Evolutionary conservation across 1,139 yeast genomes (phyloP), one percentile per base, ranked within the genome.

Genomic region (Geotrichum reessii): DNA sequence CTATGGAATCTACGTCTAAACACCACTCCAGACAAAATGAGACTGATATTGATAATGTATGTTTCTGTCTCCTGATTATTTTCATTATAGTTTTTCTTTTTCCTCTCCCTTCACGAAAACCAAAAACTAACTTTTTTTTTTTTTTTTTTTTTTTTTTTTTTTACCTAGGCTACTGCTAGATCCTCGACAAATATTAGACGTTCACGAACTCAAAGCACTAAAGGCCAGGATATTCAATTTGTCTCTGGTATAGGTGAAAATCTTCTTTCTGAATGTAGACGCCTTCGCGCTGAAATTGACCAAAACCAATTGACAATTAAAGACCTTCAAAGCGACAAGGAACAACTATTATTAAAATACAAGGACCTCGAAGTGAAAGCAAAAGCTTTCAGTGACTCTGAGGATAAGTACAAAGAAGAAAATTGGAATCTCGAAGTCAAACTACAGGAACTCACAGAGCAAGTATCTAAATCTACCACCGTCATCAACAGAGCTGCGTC

Each of bases 241-340:
- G 89, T 88, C 4, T 87, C 91, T 58, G 95, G 90, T 1, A 75
- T 91, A 62, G 87, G 95, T 71, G 96, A 90, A 67, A 86, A 85
- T 58, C 76, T 91, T 61, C 77, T 91, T 31, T 76, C 81, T 28
- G 95, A 91, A 73, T 89, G 96, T 67, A 81, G 97, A 64, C 78
- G 86, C 62, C 77, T 90, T 59, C 87, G 84, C 57, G 85, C 86
- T 8, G 65, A 65, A 40, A 60, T 71, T n/a, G 63, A 64, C 44
- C 92, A 86, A 61, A 86, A 85, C 67, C 82, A 80, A 58, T 78
- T 77, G 64, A 78, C 80, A 59, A 59, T 68, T 24, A 62, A 46
- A 17, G 44, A 12, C 11, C 27, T 55, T 12, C 37, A 74, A 47
- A 79, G 77, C 6, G 84, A 82, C 48, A 74, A 76, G 53, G 74